Base-by-base conservation (phyloP, 371 early-diverging fungal species). In the Rhizopus microsporus region DNA sequence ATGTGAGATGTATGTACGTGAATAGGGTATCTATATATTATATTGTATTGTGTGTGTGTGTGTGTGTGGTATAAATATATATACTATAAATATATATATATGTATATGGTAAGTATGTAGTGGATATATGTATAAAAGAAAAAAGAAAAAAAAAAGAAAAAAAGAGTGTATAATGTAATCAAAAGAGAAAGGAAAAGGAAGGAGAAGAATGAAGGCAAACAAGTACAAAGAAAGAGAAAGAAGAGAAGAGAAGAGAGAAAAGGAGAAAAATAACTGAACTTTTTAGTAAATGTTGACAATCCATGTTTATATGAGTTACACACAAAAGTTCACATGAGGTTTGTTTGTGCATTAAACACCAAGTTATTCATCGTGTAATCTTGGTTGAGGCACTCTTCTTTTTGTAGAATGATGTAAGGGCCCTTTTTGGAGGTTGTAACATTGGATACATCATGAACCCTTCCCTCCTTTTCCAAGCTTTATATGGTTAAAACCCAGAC, bases 221-320 rank as follows among this genome's bases (percentile, higher is more conserved):
- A 45, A 35, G 23, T 17, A 53, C 31, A 49, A 38, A 50, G 39
- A 33, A 51, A 52, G 56, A 63, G 44, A 47, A 57, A 52, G 42
- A 38, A 59, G 43, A 12, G 46, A 17, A 44, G 7, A 17, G 35
- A 29, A 39, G 29, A 53, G 31, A 59, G 35, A 59, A 29, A 45
- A 15, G 53, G 47, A 44, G n/a, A 16, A 52, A 62, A 46, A 47
- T 46, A 30, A 53, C 12, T 10, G 29, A 35, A 17, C 46, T 31
- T 52, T 51, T 55, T 55, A 33, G 9, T 15, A 17, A 9, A 29
- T 49, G 56, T 55, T 56, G 57, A 40, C 56, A 56, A 57, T 57
- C 57, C 51, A 49, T 57, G 56, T 57, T 40, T 8, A 43, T 7
- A 49, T 42, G 3, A 31, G 60, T 50, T 50, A 57, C 51, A 57